These are phyloP conservation scores for Colletotrichum sp. DNA, from an alignment of 2,329 filamentous ascomycete species.

Conservation along the genomic window DNA sequence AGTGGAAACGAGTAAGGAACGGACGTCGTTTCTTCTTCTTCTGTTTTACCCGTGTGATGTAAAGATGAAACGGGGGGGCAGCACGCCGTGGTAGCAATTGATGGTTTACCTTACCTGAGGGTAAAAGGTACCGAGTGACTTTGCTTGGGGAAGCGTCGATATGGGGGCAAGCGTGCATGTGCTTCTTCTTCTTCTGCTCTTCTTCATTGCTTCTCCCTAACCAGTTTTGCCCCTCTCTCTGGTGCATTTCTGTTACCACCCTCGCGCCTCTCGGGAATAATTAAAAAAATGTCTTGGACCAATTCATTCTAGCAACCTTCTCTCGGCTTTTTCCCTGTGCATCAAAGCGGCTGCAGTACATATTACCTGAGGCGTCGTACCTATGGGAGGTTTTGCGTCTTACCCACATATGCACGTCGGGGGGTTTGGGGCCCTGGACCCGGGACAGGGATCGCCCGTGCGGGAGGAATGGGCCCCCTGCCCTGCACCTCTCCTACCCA, in stretches of 20 bases:
- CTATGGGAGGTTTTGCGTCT: neutral
- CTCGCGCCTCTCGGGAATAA: neutral
- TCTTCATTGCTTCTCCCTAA: neutral
- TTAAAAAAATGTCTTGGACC: neutral
- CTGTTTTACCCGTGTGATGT: constrained; percentile 1
- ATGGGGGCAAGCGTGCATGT: neutral
- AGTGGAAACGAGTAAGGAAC: constrained; percentile 16
- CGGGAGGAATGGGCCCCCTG: neutral
- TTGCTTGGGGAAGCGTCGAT: neutral
- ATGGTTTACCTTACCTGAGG: neutral
- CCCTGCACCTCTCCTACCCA: neutral
- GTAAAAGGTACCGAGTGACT: neutral
- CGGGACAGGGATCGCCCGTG: constrained; percentile 9
- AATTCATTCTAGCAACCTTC: neutral
- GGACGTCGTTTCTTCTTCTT: constrained; percentile 18
- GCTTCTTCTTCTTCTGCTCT: neutral
- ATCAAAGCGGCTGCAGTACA: neutral
- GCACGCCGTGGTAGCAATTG: neutral
- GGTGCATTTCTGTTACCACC: neutral
- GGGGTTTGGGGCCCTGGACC: neutral
- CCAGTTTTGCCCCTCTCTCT: neutral
- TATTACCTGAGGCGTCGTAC: neutral
- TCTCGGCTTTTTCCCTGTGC: neutral
- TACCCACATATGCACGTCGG: constrained; percentile 11
- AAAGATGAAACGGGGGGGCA: constrained; percentile 13